These are phyloP conservation scores for Leishmania major DNA, from an alignment of 208 protist genomes.

Conservation along the genomic window DNA sequence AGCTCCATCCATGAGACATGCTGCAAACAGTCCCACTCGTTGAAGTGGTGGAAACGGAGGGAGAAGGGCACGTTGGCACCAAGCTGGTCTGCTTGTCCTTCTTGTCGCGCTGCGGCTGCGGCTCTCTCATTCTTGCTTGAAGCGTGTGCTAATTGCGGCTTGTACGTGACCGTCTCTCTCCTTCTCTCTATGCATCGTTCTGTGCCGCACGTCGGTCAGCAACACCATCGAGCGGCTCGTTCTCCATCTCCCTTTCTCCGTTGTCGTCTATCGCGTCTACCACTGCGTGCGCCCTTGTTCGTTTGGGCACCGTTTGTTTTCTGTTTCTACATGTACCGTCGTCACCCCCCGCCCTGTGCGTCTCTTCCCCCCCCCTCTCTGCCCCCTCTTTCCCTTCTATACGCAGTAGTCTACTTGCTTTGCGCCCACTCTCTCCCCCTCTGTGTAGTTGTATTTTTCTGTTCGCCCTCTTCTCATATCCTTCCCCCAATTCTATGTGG, in stretches of 20 bases:
- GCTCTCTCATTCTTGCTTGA: not conserved
- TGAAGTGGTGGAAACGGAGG: not conserved
- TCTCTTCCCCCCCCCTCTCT: not conserved
- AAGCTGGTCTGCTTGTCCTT: not conserved
- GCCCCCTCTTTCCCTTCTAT: not conserved
- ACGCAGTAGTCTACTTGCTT: not conserved
- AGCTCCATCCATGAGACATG: not conserved
- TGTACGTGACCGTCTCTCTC: not conserved
- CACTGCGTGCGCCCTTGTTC: not conserved
- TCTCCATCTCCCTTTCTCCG: not conserved
- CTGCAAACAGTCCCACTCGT: not conserved
- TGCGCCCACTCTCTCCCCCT: not conserved
- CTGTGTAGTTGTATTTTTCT: not conserved
- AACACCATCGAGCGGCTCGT: not conserved
- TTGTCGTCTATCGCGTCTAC: not conserved
- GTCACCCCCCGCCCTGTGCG: not conserved
- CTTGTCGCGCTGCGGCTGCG: not conserved
- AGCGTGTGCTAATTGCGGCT: not conserved
- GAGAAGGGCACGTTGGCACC: not conserved
- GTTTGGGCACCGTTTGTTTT: not conserved
- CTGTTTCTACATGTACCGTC: not conserved
- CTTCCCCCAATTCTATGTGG: not conserved
- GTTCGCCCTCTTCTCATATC: not conserved
- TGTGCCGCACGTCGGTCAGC: not conserved
- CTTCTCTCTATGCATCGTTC: not conserved